Percentiles rank a stretch among this genome's conserved stretches.
These are phyloP conservation scores for Phanerochaete sordida DNA, from an alignment of 768 basidiomycete genomes.

Conservation along the genomic window DNA sequence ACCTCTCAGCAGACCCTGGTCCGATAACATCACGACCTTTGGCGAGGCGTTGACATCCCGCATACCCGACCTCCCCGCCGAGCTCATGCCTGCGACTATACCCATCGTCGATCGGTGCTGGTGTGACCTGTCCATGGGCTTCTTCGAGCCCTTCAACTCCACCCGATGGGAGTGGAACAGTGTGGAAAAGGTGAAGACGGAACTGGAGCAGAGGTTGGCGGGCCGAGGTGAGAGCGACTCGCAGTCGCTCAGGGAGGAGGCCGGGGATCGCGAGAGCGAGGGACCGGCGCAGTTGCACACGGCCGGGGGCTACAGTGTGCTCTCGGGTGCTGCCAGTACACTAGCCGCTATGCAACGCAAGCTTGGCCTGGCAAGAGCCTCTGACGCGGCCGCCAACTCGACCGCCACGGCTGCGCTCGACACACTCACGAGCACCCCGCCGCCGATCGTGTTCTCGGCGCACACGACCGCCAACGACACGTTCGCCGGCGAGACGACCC, in stretches of 20 bases:
- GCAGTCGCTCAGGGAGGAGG: not conserved
- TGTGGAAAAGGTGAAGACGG: conserved; percentile 42
- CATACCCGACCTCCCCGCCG: conserved; percentile 33
- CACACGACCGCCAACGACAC: conserved; percentile 1
- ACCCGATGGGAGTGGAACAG: conserved; percentile 72
- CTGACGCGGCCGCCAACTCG: not conserved
- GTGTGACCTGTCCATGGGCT: conserved; percentile 68
- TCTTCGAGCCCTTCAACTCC: conserved; percentile 78
- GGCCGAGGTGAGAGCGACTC: not conserved
- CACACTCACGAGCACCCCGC: not conserved
- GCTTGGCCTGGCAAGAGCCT: not conserved
- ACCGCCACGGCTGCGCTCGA: not conserved
- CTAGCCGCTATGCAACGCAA: not conserved
- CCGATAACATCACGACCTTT: conserved; percentile 69
- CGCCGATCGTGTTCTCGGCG: not conserved
- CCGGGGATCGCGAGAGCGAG: not conserved
- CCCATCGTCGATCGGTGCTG: conserved; percentile 78
- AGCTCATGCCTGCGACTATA: conserved; percentile 51
- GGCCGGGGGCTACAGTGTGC: not conserved
- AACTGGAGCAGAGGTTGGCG: conserved; percentile 29
- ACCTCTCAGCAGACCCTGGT: conserved; percentile 62
- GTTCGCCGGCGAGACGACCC: not conserved
- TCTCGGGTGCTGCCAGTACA: not conserved
- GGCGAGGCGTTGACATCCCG: conserved; percentile 54
- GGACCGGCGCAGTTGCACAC: not conserved